A percentile compares a stretch with the other conserved stretches of the same genome.
Conservation (phyloP, 2,329 filamentous ascomycete species). For the Xylaria sp. region DNA sequence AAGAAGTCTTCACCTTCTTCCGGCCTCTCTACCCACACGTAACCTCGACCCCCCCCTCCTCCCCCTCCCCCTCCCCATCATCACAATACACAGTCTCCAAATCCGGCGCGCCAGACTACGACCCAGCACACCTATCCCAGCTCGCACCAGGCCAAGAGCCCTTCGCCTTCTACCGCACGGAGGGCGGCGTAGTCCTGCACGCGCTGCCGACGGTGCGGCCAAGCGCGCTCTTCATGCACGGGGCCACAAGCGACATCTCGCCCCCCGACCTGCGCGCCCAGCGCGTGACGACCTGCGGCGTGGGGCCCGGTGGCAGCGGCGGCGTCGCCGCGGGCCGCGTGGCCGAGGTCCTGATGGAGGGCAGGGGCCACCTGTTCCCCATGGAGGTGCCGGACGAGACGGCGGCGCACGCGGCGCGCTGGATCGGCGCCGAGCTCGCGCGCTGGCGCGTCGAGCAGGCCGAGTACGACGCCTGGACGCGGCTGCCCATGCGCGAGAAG, state of each 20-base stretch:
- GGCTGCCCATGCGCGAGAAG: conserved; percentile 63
- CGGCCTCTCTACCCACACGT: conserved; percentile 66
- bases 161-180: conserved; percentile 74
- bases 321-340: conserved; percentile 73
- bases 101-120: conserved; percentile 57
- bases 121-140: conserved; percentile 51
- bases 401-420: conserved; percentile 68
- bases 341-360: conserved; percentile 69
- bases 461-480: conserved; percentile 66
- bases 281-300: conserved; percentile 72
- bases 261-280: conserved; percentile 59
- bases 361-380: conserved; percentile 81
- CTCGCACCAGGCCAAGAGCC: conserved; percentile 47
- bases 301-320: conserved; percentile 74
- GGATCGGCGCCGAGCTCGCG: conserved; percentile 66
- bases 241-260: conserved; percentile 67
- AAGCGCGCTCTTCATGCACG: conserved; percentile 75
- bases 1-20: conserved; percentile 84
- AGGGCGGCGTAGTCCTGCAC: conserved; percentile 65
- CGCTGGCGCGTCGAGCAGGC: conserved; percentile 67
- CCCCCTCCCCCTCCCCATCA: conserved; percentile 51
- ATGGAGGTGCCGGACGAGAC: conserved; percentile 79
- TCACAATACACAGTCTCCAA: conserved; percentile 53
- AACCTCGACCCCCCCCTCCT: conserved; percentile 53
- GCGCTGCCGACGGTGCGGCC: conserved; percentile 71